Conservation (phyloP, 2,329 filamentous ascomycete species). For the Gaeumannomyces sp. region DNA sequence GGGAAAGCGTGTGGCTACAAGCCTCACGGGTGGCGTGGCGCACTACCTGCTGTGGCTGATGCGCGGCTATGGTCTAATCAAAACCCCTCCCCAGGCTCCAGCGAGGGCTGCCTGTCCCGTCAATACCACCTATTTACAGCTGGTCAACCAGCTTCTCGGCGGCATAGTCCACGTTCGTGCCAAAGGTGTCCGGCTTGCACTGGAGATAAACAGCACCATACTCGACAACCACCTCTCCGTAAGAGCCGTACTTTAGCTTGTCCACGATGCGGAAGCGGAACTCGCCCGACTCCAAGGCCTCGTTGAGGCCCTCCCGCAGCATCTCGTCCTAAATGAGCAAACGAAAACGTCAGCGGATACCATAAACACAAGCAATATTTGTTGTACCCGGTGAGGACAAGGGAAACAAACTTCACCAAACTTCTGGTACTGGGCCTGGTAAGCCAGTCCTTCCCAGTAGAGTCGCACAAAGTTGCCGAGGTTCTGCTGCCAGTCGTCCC, state of each 20-base stretch:
- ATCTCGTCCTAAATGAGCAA: constrained; percentile 31
- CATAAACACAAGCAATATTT: not conserved
- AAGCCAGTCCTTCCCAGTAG: constrained; percentile 37
- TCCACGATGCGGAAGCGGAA: constrained; percentile 42
- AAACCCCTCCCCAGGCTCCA: too few species aligned
- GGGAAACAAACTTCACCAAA: constrained; percentile 10
- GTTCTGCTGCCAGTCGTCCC: constrained; percentile 36
- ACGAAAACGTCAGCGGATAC: not conserved
- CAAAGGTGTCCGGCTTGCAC: constrained; percentile 23
- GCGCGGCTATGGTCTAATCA: too few species aligned
- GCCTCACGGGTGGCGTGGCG: too few species aligned
- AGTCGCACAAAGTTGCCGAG: constrained; percentile 32
- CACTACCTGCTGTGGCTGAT: too few species aligned
- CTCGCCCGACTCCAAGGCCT: constrained; percentile 36
- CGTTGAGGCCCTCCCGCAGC: constrained; percentile 41
- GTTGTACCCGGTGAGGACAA: too few species aligned
- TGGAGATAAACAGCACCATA: constrained; percentile 45
- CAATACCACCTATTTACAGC: constrained; percentile 20
- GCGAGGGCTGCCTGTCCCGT: too few species aligned
- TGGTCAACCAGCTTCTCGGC: constrained; percentile 29
- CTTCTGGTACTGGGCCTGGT: constrained; percentile 16
- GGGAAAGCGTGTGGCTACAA: not conserved
- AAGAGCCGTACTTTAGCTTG: constrained; percentile 32
- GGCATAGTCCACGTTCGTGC: constrained; percentile 29
- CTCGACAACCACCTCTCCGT: constrained; percentile 42